Conservation (phyloP, 164 flowering plant species). For the Santalum album region DNA sequence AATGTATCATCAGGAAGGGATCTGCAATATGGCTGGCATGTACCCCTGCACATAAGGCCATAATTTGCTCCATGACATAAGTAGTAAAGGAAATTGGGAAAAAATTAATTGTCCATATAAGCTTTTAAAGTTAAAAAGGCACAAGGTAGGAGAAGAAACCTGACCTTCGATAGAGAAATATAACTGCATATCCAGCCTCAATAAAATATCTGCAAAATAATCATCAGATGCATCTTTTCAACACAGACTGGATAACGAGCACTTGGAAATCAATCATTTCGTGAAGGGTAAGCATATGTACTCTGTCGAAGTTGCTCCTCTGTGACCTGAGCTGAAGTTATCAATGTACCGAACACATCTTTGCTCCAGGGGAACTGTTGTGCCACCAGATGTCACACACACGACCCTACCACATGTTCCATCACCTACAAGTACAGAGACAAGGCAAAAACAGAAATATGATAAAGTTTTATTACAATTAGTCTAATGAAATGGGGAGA, state of each 20-base stretch:
- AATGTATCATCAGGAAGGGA: conserved; percentile 82
- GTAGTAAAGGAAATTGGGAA: neutral
- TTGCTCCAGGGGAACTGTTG: conserved; percentile 89
- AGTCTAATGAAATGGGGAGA: neutral
- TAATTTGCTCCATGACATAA: conserved; percentile 2
- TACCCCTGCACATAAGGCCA: conserved; percentile 45
- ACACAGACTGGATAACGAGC: neutral
- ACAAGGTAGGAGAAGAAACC: neutral
- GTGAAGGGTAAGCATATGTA: conserved; percentile 15
- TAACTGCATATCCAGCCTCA: conserved; percentile 89
- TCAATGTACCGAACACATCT: conserved; percentile 88
- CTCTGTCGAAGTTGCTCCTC: conserved; percentile 99
- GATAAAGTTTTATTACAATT: neutral
- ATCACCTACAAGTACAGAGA: conserved; percentile 24
- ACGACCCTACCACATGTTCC: conserved; percentile 39
- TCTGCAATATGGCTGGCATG: conserved; percentile 77
- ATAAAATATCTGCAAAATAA: conserved; percentile 59
- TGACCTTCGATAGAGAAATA: conserved; percentile 71
- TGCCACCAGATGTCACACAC: conserved; percentile 92
- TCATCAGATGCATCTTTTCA: conserved; percentile 2
- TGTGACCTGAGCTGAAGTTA: conserved; percentile 91
- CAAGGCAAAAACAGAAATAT: neutral
- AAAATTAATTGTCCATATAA: neutral
- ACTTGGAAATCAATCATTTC: neutral
- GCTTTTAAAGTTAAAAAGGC: neutral